Evolutionary conservation across 495 filamentous ascomycete genomes (phyloP).

Genomic region (Thozetella sp.): DNA sequence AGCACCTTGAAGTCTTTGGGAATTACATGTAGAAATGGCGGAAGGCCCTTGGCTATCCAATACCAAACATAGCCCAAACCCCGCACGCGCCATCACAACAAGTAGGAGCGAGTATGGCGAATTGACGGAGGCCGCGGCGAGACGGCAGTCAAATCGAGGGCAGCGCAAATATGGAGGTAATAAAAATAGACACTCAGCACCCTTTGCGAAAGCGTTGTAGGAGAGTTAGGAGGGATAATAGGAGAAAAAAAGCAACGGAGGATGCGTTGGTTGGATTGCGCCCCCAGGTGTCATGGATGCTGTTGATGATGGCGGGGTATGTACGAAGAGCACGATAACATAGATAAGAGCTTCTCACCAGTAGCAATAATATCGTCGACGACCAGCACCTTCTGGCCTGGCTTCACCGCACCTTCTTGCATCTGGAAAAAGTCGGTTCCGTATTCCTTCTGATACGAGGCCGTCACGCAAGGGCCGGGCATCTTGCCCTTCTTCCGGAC

Average conservation of each 20-base stretch:
- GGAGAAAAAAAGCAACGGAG: too few relatives aligned
- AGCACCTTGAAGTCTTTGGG: constrained; percentile 3
- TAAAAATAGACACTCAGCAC: too few relatives aligned
- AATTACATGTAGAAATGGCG: neutral
- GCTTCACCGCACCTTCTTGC: constrained; percentile 80
- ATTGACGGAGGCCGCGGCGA: too few relatives aligned
- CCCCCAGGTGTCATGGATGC: neutral
- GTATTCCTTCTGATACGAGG: constrained; percentile 92
- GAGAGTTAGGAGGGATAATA: too few relatives aligned
- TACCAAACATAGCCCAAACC: neutral
- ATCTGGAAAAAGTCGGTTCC: constrained; percentile 97
- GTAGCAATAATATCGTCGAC: constrained; percentile 99
- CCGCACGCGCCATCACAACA: too few relatives aligned
- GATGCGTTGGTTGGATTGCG: too few relatives aligned
- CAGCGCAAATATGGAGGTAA: too few relatives aligned
- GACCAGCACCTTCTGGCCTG: constrained; percentile 86
- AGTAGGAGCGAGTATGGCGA: too few relatives aligned
- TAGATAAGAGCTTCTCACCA: constrained; percentile 57
- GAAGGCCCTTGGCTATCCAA: constrained; percentile 2
- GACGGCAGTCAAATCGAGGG: too few relatives aligned
- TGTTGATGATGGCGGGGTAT: constrained; percentile 1
- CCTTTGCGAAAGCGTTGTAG: too few relatives aligned
- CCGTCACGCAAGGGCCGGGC: constrained; percentile 82
- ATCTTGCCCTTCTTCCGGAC: constrained; percentile 97
- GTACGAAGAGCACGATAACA: constrained; percentile 1